These are phyloP conservation scores for Agrocybe chaxingu DNA, from an alignment of 768 basidiomycete species.

Conservation along the genomic window DNA sequence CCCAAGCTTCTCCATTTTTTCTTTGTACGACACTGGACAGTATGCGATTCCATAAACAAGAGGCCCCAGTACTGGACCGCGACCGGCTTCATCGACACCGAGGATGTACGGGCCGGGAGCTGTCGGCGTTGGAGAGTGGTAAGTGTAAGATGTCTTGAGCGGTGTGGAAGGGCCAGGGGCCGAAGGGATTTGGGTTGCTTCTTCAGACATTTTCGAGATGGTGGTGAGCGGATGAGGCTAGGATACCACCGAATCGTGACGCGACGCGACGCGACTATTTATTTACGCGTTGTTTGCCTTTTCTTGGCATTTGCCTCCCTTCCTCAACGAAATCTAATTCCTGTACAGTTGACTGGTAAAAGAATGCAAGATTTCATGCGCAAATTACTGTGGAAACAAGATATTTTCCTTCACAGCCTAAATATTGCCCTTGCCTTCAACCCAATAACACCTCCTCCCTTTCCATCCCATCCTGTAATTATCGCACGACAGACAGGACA, in stretches of 20 bases:
- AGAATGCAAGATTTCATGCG: too few relatives aligned
- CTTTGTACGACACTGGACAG: slow-evolving; percentile 77
- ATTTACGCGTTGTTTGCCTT: slow-evolving; percentile 13
- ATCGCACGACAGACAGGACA: slow-evolving; percentile 71
- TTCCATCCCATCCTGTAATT: slow-evolving; percentile 70
- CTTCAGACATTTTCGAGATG: slow-evolving; percentile 2
- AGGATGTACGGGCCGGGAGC: slow-evolving; percentile 82
- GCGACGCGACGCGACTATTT: not conserved
- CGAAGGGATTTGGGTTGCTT: slow-evolving; percentile 42
- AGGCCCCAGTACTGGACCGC: slow-evolving; percentile 94
- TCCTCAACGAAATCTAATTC: too few relatives aligned
- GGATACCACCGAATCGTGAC: not conserved
- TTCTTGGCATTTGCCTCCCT: too few relatives aligned
- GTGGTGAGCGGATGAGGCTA: not conserved
- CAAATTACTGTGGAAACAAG: too few relatives aligned
- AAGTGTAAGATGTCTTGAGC: slow-evolving; percentile 69
- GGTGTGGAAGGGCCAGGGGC: slow-evolving; percentile 55
- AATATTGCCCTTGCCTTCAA: slow-evolving; percentile 46
- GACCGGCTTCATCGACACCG: slow-evolving; percentile 97
- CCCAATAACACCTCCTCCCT: slow-evolving; percentile 65
- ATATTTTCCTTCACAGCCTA: slow-evolving; percentile 24
- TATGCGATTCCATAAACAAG: slow-evolving; percentile 96
- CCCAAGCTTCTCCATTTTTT: slow-evolving; percentile 72
- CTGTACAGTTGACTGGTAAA: too few relatives aligned
- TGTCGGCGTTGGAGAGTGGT: slow-evolving; percentile 71